Conservation (phyloP, 1,284 basidiomycete species). For the Moniliophthora roreri region DNA sequence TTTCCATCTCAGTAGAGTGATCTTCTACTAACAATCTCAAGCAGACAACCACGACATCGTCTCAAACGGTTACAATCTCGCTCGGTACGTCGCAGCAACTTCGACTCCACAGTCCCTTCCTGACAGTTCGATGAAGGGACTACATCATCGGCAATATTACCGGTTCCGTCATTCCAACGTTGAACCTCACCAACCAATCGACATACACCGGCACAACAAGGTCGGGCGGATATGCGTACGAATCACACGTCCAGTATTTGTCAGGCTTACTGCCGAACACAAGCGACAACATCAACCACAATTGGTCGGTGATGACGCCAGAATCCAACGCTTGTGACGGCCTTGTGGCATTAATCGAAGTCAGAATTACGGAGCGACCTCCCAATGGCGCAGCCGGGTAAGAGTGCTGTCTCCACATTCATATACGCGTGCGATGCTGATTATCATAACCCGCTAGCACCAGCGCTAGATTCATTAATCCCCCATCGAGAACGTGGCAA, state of each 20-base stretch:
- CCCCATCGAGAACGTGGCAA: background rate
- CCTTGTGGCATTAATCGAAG: conserved; percentile 79
- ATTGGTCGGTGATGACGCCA: conserved; percentile 52
- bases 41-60: conserved; percentile 41
- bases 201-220: conserved; percentile 59
- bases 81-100: conserved; percentile 29
- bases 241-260: conserved; percentile 66
- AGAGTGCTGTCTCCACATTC: no score
- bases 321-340: conserved; percentile 79
- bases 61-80: conserved; percentile 47
- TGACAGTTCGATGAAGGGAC: conserved; percentile 48
- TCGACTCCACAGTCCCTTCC: background rate
- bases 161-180: conserved; percentile 49
- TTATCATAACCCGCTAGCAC: no score
- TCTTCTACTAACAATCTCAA: conserved; percentile 21
- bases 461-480: background rate
- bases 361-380: conserved; percentile 60
- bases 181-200: conserved; percentile 55
- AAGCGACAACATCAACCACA: conserved; percentile 80
- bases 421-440: no score
- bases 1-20: conserved; percentile 1
- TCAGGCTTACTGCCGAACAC: conserved; percentile 69
- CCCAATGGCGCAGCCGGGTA: conserved; percentile 2
- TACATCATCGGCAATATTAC: conserved; percentile 83
- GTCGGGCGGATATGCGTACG: conserved; percentile 66